Evolutionary conservation across 2,329 filamentous ascomycete genomes (phyloP).

Genomic region (Falciphora oryzae): DNA sequence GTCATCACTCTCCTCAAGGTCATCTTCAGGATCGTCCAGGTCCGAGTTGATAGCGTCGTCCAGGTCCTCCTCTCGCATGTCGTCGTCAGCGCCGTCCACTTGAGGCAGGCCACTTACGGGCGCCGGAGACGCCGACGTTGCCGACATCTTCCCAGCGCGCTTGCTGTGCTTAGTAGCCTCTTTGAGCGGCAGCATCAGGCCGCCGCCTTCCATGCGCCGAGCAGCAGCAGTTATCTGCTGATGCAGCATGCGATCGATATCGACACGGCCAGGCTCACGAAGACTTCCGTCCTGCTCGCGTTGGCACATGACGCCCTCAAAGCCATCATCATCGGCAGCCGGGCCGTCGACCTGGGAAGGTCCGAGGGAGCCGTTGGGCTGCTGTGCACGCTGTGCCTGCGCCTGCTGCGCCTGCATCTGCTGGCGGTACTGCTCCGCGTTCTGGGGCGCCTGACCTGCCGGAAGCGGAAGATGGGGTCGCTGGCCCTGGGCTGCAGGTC

Average conservation of each 20-base stretch:
- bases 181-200: conserved; percentile 67
- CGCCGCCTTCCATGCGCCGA: conserved; percentile 65
- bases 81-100: conserved; percentile 60
- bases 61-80: conserved; percentile 53
- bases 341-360: conserved; percentile 71
- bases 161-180: conserved; percentile 38
- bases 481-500: conserved; percentile 21
- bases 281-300: conserved; percentile 48
- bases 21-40: conserved; percentile 89
- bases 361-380: conserved; percentile 36
- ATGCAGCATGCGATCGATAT: conserved; percentile 66
- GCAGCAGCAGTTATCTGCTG: conserved; percentile 60
- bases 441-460: conserved; percentile 6
- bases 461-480: conserved; percentile 14
- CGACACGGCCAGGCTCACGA: conserved; percentile 50
- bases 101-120: conserved; percentile 33
- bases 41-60: conserved; percentile 96
- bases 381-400: conserved; percentile 28
- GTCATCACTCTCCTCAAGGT: conserved; percentile 75
- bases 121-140: neutral
- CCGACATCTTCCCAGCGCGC: neutral
- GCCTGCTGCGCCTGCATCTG: conserved; percentile 25
- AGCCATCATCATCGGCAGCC: conserved; percentile 50
- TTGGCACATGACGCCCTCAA: conserved; percentile 54
- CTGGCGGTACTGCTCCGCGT: conserved; percentile 23